phyloP scores from a whole-genome alignment of 2,329 filamentous ascomycete genomes.

The Metarhizium rileyi region DNA sequence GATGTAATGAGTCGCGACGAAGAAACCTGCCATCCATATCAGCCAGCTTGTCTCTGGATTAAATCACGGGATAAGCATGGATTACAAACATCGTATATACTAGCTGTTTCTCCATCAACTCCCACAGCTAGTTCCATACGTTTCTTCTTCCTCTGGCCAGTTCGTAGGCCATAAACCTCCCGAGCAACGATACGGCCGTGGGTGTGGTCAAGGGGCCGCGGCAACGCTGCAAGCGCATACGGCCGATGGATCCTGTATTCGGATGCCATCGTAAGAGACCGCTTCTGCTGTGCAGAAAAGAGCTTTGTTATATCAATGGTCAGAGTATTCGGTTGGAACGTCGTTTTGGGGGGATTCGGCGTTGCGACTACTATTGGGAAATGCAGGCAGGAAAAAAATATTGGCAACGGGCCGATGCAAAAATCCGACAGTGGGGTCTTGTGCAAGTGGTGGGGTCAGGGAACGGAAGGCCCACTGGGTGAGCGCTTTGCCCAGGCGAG shows the following conservation, averaged over 20 bases:
- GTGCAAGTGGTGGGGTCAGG: conserved; percentile 12
- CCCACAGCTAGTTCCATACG: conserved; percentile 54
- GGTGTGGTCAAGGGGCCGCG: conserved; percentile 44
- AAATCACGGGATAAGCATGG: too few relatives aligned
- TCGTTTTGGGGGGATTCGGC: neutral
- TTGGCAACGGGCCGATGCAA: conserved; percentile 21
- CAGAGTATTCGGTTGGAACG: neutral
- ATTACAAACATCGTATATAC: conserved; percentile 52
- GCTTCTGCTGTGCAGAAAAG: neutral
- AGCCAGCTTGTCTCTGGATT: neutral
- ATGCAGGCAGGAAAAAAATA: conserved; percentile 23
- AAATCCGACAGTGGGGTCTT: conserved; percentile 24
- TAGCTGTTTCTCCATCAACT: conserved; percentile 55
- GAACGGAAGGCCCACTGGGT: neutral
- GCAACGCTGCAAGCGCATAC: conserved; percentile 51
- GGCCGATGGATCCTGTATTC: conserved; percentile 54
- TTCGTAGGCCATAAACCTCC: conserved; percentile 50
- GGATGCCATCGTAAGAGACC: conserved; percentile 37
- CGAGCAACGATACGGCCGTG: conserved; percentile 45
- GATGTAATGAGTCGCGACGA: conserved; percentile 54
- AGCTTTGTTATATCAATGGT: neutral
- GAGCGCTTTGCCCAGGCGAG: neutral
- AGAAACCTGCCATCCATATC: conserved; percentile 37
- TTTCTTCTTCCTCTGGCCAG: conserved; percentile 50
- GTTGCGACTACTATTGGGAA: neutral